Evolutionary conservation across 345 rosid genomes (phyloP).

Genomic region (Mangifera indica): DNA sequence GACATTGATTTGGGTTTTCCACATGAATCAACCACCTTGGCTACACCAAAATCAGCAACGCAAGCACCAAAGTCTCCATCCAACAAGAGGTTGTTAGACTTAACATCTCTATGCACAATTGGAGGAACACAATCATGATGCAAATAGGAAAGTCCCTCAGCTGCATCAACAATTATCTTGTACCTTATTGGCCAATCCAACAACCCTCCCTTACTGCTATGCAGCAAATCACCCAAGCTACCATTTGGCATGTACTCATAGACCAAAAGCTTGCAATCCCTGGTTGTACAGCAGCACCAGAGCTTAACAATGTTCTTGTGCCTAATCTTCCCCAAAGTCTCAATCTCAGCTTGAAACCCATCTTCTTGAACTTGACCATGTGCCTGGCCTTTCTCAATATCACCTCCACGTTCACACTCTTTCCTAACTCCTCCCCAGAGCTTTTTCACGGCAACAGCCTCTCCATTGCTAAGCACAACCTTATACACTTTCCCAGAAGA

Average conservation of each 20-base stretch:
- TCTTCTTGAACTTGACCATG: slow-evolving; percentile 49
- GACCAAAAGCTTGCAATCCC: slow-evolving; percentile 93
- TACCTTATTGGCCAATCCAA: slow-evolving; percentile 85
- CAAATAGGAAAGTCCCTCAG: slow-evolving; percentile 91
- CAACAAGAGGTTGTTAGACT: slow-evolving; percentile 87
- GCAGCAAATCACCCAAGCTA: slow-evolving; percentile 92
- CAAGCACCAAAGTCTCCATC: slow-evolving; percentile 89
- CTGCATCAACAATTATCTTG: slow-evolving; percentile 80
- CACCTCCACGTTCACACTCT: slow-evolving; percentile 41
- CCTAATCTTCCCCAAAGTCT: slow-evolving; percentile 90
- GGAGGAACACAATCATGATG: slow-evolving; percentile 96
- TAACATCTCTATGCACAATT: slow-evolving; percentile 94
- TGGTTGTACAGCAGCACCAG: slow-evolving; percentile 90
- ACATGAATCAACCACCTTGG: slow-evolving; percentile 70
- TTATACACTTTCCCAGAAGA: slow-evolving; percentile 94
- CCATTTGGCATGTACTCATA: slow-evolving; percentile 97
- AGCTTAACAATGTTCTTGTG: slow-evolving; percentile 97
- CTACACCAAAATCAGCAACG: slow-evolving; percentile 96
- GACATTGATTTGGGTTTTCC: slow-evolving; percentile 94
- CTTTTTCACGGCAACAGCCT: slow-evolving; percentile 88
- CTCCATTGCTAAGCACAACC: slow-evolving; percentile 78
- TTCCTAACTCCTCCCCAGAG: slow-evolving; percentile 69
- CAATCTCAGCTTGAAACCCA: slow-evolving; percentile 84
- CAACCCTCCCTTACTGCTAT: slow-evolving; percentile 80
- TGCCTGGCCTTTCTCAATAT: slow-evolving; percentile 63